Base-by-base conservation (phyloP, 2,329 filamentous ascomycete genomes). In the Aspergillus sp. region DNA sequence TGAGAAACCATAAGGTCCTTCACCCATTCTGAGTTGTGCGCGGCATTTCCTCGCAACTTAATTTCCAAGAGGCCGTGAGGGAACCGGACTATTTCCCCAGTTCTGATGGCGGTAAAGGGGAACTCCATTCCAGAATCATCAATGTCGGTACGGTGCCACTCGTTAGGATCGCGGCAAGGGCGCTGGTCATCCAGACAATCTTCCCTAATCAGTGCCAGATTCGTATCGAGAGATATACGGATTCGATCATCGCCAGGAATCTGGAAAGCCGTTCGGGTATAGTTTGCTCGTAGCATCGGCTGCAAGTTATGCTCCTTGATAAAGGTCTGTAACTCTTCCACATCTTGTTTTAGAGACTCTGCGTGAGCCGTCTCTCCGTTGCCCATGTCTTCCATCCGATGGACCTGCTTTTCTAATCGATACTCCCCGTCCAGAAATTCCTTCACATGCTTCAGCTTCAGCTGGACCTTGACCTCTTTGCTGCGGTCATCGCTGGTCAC, bases 371-470 rank as follows among this genome's bases (percentile, higher is more conserved):
- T 82, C 54, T 88, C 84, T 62, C 88, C 86, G 57, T 90, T 89
- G 66, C 90, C 87, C 48, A 91, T 86, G 77, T 92, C 90, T 68
- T 85, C 80, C 83, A 98, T 90, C 81, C 97, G 96, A 69, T 91
- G 84, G 30, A 97, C 82, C 58, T 87, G 89, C 83, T 97, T 97
- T 76, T 97, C 94, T 87, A 97, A 91, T 71, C 91, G 88, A 78
- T 97, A 97, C 66, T 95, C 86, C 53, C 91, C 92, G 55, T 91
- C 87, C 57, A 99, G 86, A 79, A 97, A 97, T 1, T 89, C 83
- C 76, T 93, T 89, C 64, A 98, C 84, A 74, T 97, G 97, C 77
- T 98, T 98, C 72, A 93, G 91, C 81, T 99, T 99, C 79, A 97
- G 91, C 23, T 86, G 82, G 70, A 98, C 91, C 68, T 89, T 88